phyloP scores from a whole-genome alignment of 2,329 filamentous ascomycete genomes.

The Chaetomium sp. region DNA sequence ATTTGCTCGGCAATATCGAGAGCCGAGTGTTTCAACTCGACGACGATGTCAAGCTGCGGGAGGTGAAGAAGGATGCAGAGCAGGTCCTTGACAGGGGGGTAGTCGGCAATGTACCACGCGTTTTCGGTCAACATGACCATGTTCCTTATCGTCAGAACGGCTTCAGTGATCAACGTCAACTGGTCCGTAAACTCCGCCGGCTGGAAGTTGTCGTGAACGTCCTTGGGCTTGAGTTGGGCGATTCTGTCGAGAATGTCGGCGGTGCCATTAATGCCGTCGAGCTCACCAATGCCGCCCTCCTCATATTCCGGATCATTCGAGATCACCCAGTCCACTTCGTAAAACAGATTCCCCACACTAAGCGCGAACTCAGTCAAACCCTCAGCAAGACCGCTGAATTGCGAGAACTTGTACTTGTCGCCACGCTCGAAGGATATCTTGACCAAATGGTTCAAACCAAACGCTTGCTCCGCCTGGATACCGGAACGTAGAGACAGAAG shows the following conservation, averaged over 20 bases:
- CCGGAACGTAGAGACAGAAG: constrained; percentile 76
- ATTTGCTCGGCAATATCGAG: constrained; percentile 89
- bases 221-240: constrained; percentile 49
- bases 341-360: constrained; percentile 71
- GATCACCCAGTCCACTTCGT: constrained; percentile 74
- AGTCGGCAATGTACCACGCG: constrained; percentile 69
- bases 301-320: constrained; percentile 56
- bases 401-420: constrained; percentile 92
- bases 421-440: constrained; percentile 93
- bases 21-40: constrained; percentile 84
- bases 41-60: constrained; percentile 62
- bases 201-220: constrained; percentile 63
- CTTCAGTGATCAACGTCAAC: constrained; percentile 75
- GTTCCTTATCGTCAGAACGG: constrained; percentile 81
- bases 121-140: constrained; percentile 95
- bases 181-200: constrained; percentile 63
- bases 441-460: constrained; percentile 85
- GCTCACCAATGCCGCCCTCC: constrained; percentile 44
- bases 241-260: constrained; percentile 68
- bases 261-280: constrained; percentile 60
- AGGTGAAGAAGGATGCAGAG: constrained; percentile 76
- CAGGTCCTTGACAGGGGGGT: constrained; percentile 71
- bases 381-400: constrained; percentile 82
- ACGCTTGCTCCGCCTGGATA: constrained; percentile 77
- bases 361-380: constrained; percentile 79